These are phyloP conservation scores for Rhododendron griersonianum DNA, from an alignment of 148 eudicot species.

Conservation along the genomic window DNA sequence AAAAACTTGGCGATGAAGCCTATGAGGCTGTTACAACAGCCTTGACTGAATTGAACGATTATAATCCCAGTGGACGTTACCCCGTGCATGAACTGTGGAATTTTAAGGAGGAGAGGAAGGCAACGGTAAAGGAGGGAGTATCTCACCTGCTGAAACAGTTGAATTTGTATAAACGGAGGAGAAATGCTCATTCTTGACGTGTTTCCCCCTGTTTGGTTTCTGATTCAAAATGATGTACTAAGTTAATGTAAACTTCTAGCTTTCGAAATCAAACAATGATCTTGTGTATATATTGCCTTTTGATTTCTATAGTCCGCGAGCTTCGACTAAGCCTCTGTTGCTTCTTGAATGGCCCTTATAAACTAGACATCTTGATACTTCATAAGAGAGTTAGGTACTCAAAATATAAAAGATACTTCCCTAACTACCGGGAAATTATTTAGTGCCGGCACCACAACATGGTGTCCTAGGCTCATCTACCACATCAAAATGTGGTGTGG, in stretches of 20 bases:
- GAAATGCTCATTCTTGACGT: background rate
- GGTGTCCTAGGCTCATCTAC: too few species aligned
- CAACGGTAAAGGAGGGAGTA: conserved; percentile 44
- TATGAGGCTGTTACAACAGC: conserved; percentile 36
- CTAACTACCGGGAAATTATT: too few species aligned
- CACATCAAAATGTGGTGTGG: too few species aligned
- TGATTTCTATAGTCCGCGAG: too few species aligned
- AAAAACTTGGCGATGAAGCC: conserved; percentile 42
- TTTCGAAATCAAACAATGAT: background rate
- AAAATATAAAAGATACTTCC: too few species aligned
- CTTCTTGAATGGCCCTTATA: too few species aligned
- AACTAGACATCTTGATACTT: too few species aligned
- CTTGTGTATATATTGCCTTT: background rate
- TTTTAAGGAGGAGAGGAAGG: conserved; percentile 34
- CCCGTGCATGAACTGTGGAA: conserved; percentile 58
- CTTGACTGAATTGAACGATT: conserved; percentile 44
- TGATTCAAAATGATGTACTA: background rate
- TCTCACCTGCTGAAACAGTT: conserved; percentile 32
- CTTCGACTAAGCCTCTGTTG: too few species aligned
- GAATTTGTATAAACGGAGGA: conserved; percentile 20
- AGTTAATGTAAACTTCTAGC: background rate
- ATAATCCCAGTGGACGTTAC: conserved; percentile 59
- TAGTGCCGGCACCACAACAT: too few species aligned
- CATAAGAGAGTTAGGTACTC: too few species aligned
- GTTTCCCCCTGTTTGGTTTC: background rate